Conservation (phyloP, 176 grass and related monocot species). For the Phoenix roebelenii region DNA sequence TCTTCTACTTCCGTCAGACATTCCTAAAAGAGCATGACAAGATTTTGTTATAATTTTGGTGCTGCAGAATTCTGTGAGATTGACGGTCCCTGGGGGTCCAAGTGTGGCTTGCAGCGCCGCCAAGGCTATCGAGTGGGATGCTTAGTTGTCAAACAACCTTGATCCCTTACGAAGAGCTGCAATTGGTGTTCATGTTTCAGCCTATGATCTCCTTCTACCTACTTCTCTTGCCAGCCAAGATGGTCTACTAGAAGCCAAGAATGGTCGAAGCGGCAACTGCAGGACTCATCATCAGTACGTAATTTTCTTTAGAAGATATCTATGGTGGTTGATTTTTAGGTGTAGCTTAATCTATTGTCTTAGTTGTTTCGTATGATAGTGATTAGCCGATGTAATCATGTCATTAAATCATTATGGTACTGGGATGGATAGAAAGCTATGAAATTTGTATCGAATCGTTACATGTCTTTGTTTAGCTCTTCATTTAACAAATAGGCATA, state of each 20-base stretch:
- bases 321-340: no score
- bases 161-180: slow-evolving; percentile 64
- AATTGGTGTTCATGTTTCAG: slow-evolving; percentile 61
- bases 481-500: slow-evolving; percentile 38
- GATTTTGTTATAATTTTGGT: background rate
- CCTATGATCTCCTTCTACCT: slow-evolving; percentile 22
- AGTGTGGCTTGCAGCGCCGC: slow-evolving; percentile 94
- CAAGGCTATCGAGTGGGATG: slow-evolving; percentile 84
- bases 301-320: no score
- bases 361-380: no score
- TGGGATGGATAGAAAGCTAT: no score
- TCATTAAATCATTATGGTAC: no score
- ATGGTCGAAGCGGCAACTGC: slow-evolving; percentile 25
- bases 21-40: no score
- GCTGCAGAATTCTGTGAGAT: slow-evolving; percentile 66
- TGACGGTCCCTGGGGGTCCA: slow-evolving; percentile 70
- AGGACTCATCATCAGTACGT: slow-evolving; percentile 23
- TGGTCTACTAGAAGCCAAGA: slow-evolving; percentile 29
- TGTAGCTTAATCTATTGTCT: no score
- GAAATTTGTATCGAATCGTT: no score
- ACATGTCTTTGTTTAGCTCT: no score
- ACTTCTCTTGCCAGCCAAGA: slow-evolving; percentile 10
- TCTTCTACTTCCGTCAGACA: background rate
- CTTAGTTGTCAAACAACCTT: slow-evolving; percentile 65
- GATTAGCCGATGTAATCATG: no score